Evolutionary conservation across 2,329 filamentous ascomycete genomes (phyloP).

Genomic region (Penicillium digitatum): DNA sequence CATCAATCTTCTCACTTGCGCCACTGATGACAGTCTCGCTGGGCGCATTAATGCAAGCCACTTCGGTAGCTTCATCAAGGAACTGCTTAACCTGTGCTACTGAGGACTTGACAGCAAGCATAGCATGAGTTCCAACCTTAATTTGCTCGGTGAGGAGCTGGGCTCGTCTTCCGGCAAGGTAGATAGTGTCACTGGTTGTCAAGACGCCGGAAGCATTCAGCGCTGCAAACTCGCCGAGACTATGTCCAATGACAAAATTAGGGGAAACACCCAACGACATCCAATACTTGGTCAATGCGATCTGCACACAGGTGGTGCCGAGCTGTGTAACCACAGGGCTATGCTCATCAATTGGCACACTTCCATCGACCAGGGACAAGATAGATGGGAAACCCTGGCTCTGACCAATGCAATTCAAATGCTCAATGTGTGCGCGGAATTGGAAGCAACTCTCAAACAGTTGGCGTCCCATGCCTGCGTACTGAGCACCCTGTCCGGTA

Average conservation of each 20-base stretch:
- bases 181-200: constrained; percentile 46
- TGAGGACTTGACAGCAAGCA: constrained; percentile 44
- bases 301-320: constrained; percentile 39
- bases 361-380: constrained; percentile 26
- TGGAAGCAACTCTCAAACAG: constrained; percentile 20
- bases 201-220: constrained; percentile 37
- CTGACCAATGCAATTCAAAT: constrained; percentile 30
- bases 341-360: constrained; percentile 18
- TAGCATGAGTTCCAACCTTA: constrained; percentile 42
- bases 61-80: constrained; percentile 29
- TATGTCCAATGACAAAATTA: constrained; percentile 26
- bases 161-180: constrained; percentile 59
- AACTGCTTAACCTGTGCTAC: constrained; percentile 32
- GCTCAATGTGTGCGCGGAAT: constrained; percentile 33
- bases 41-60: constrained; percentile 46
- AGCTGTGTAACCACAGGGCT: constrained; percentile 37
- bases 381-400: constrained; percentile 31
- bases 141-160: constrained; percentile 41
- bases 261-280: constrained; percentile 29
- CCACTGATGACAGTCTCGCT: constrained; percentile 45
- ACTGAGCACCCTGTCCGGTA: constrained; percentile 40
- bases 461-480: constrained; percentile 32
- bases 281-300: constrained; percentile 40
- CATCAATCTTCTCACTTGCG: constrained; percentile 35
- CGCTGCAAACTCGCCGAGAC: constrained; percentile 42